Evolutionary conservation across 768 basidiomycete species (phyloP).

Genomic region (Sarcomyxa edulis): DNA sequence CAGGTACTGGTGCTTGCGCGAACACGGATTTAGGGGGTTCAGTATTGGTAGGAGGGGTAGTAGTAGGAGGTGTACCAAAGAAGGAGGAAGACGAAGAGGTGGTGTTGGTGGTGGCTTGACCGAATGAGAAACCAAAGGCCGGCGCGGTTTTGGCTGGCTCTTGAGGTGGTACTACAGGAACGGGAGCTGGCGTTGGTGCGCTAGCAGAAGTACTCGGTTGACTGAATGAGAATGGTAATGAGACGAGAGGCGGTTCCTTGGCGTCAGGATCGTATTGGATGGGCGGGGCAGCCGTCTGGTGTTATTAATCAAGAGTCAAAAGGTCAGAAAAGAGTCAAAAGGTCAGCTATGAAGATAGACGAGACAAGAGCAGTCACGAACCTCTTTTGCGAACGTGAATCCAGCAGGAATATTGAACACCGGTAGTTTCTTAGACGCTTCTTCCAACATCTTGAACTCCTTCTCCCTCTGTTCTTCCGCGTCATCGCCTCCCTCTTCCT

Average conservation of each 20-base stretch:
- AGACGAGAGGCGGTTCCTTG: slow-evolving; percentile 60
- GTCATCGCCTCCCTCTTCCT: slow-evolving; percentile 30
- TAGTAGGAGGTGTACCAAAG: not conserved
- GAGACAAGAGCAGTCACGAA: too few relatives aligned
- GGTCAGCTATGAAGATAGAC: too few relatives aligned
- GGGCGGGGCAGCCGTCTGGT: slow-evolving; percentile 7
- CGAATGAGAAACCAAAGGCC: not conserved
- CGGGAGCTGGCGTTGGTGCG: slow-evolving; percentile 4
- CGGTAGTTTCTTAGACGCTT: slow-evolving; percentile 50
- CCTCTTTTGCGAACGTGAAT: slow-evolving; percentile 66
- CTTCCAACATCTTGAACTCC: slow-evolving; percentile 45
- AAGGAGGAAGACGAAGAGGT: not conserved
- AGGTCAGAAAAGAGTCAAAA: not conserved
- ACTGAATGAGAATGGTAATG: slow-evolving; percentile 63
- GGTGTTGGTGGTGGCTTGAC: not conserved
- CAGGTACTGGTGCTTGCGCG: too few relatives aligned
- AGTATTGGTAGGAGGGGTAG: too few relatives aligned
- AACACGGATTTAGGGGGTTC: too few relatives aligned
- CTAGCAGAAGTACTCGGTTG: slow-evolving; percentile 17
- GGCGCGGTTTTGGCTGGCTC: slow-evolving; percentile 1
- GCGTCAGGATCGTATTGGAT: slow-evolving; percentile 27
- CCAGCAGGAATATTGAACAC: slow-evolving; percentile 54
- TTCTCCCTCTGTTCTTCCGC: slow-evolving; percentile 29
- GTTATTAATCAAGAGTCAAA: slow-evolving; percentile 2
- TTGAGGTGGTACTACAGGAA: slow-evolving; percentile 6